Evolutionary conservation across 805 yeast species (phyloP), one percentile per base, ranked within the genome.

Genomic region (Metschnikowia similis): DNA sequence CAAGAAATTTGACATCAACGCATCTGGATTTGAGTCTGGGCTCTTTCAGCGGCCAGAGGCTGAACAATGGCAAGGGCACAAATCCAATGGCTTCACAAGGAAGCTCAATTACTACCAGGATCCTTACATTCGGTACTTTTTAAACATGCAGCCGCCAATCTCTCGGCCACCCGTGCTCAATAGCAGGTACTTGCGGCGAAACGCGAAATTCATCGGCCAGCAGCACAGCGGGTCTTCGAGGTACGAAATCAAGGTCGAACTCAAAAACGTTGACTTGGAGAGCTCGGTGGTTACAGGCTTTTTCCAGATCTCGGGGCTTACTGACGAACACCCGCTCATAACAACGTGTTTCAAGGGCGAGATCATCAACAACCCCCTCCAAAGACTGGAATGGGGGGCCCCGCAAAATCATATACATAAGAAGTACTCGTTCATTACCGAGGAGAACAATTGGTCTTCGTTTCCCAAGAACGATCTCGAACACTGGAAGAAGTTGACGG

Each of bases 311-410:
- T 75, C 79, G 41, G 89, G 88, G 2, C 72, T 85, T 45, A 84
- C 88, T 0, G 82, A 76, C 37, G 71, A 77, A 39, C 76, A 81
- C 53, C 85, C 87, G 1, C 78, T 79, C 48, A 77, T 85, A 54
- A 77, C 82, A n/a, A 85, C 91, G 7, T 85, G 83, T 57, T 85
- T 85, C 68, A 81, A 78, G 56, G 89, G 87, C 3, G 89, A 85
- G 58, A 83, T 85, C 55, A 75, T 85, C 43, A 84, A 87, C 54
- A 52, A 77, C 71, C 61, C 80, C 58, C 56, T 67, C 35, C 59
- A 60, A 45, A 51, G 58, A 13, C 54, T 47, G 48, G 53, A 54
- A 13, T 66, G 70, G 70, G 53, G 54, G 29, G 60, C 58, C 13
- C 8, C 28, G 5, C 34, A 8, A 14, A 48, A 55, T 35, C 48